A percentile compares a stretch with the other conserved stretches of the same genome.
These are phyloP conservation scores for Phytophthora ramorum DNA, from an alignment of 352 stramenopile species.

Conservation along the genomic window DNA sequence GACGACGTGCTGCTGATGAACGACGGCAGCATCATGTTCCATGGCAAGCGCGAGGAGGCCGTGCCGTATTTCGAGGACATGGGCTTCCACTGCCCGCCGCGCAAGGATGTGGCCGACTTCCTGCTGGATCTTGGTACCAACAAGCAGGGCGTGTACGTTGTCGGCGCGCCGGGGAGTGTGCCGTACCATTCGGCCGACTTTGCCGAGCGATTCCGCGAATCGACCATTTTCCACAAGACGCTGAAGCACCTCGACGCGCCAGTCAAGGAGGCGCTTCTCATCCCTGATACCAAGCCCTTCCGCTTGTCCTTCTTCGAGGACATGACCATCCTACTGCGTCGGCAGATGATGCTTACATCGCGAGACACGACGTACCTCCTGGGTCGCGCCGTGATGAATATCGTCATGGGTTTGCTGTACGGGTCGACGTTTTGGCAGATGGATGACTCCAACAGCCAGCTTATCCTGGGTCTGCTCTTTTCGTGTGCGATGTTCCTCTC, in stretches of 20 bases:
- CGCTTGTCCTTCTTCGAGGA: conserved; percentile 56
- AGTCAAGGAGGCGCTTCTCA: conserved; percentile 30
- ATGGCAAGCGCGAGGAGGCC: conserved; percentile 47
- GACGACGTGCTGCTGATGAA: conserved; percentile 64
- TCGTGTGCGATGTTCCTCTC: conserved; percentile 87
- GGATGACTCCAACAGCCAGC: conserved; percentile 54
- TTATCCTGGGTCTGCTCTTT: conserved; percentile 89
- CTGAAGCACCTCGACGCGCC: conserved; percentile 41
- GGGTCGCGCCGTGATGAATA: conserved; percentile 56
- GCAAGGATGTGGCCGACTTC: conserved; percentile 33
- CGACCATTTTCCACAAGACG: conserved; percentile 56
- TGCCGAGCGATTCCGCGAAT: conserved; percentile 49
- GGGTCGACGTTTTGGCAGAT: conserved; percentile 73
- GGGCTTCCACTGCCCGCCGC: conserved; percentile 50
- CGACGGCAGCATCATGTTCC: conserved; percentile 60
- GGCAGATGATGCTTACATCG: conserved; percentile 71
- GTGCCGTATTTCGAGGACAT: conserved; percentile 57
- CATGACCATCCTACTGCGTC: conserved; percentile 42
- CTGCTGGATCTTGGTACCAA: conserved; percentile 29
- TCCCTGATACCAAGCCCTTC: conserved; percentile 39
- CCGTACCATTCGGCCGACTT: conserved; percentile 50
- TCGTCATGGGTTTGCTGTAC: conserved; percentile 72
- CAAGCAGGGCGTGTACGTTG: conserved; percentile 20
- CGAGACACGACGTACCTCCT: conserved; percentile 67
- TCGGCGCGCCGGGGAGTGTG: conserved; percentile 10